Evolutionary conservation across 805 yeast genomes (phyloP), one percentile per base, ranked within the genome.

Genomic region (Hanseniaspora hatyaiensis): DNA sequence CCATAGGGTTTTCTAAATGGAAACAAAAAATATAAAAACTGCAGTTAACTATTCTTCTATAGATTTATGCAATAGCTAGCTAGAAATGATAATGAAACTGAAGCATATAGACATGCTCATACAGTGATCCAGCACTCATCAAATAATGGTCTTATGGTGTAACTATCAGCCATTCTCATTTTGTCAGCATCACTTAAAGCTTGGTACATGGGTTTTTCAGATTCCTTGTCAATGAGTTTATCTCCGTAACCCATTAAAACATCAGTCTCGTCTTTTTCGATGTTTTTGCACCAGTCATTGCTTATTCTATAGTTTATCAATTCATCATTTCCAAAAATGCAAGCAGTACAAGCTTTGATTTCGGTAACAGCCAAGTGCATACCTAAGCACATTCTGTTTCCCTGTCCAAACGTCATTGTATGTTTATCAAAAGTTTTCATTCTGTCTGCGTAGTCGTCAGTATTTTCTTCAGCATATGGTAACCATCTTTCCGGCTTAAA

Each of bases 341-440:
- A 69, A 8, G 77, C 74, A 24, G 76, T 56, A 11, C 72, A 70
- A 36, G 78, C 55, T 57, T 79, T 80, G 68, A 80, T 77, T 57
- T 80, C 87, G 34, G 74, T 72, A 16, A 73, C 60, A 0, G 87
- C 87, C 34, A 81, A 58, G 57, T 80, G 70, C 76, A 77, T 72
- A 1, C 89, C 88, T 47, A 80, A 64, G 56, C 89, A 81, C 86
- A 80, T 79, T 52, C 86, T 64, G 18, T 77, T 68, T 2, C 88
- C 89, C 34, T 77, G 73, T 1, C 88, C 87, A 64, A 82, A 81
- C 0, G 82, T 77, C 70, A 80, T 72, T 69, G 79, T 72, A 53
- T 68, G 67, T 45, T 65, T 69, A 49, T 69, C 67, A 75, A 77
- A 79, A 8, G 46, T 47, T 46, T 62, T 68, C 29, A 72, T 55